Evolutionary conservation across 2,329 filamentous ascomycete species (phyloP).

Genomic region (Orbilia oligospora): DNA sequence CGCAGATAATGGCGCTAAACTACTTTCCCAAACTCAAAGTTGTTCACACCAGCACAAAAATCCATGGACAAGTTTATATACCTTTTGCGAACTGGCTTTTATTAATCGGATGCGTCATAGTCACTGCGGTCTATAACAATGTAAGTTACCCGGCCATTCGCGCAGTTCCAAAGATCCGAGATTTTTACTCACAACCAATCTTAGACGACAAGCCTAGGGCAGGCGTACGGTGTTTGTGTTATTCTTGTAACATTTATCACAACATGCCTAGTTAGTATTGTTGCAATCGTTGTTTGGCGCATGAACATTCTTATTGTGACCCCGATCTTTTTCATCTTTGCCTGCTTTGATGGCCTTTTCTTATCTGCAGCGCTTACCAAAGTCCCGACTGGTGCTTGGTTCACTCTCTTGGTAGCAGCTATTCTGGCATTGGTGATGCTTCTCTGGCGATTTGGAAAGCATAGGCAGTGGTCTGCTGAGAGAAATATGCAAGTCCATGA

Average conservation of each 20-base stretch:
- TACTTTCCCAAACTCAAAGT: constrained; percentile 84
- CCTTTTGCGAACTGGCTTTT: constrained; percentile 83
- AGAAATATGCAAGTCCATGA: constrained; percentile 64
- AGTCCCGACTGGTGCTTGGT: constrained; percentile 83
- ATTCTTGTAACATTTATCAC: constrained; percentile 85
- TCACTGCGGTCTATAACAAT: constrained; percentile 81
- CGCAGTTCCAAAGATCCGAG: constrained; percentile 62
- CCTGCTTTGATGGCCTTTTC: constrained; percentile 78
- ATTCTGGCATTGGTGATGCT: constrained; percentile 77
- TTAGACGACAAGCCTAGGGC: constrained; percentile 77
- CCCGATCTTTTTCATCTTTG: constrained; percentile 75
- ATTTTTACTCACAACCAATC: constrained; percentile 35
- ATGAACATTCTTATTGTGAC: constrained; percentile 75
- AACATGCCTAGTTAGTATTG: constrained; percentile 79
- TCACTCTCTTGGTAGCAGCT: constrained; percentile 77
- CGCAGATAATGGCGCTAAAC: constrained; percentile 79
- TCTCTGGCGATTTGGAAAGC: constrained; percentile 84
- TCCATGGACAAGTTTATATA: constrained; percentile 83
- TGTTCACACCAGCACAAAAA: constrained; percentile 78
- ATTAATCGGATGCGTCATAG: constrained; percentile 81
- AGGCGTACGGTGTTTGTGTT: constrained; percentile 84
- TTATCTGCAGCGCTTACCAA: constrained; percentile 79
- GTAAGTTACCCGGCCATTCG: constrained; percentile 66
- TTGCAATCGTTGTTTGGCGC: constrained; percentile 80
- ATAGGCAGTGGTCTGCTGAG: constrained; percentile 81